Percentiles rank a stretch among this genome's conserved stretches.
Evolutionary conservation across 257 asterid genomes (phyloP).

Genomic region (Oldenlandia corymbosa): DNA sequence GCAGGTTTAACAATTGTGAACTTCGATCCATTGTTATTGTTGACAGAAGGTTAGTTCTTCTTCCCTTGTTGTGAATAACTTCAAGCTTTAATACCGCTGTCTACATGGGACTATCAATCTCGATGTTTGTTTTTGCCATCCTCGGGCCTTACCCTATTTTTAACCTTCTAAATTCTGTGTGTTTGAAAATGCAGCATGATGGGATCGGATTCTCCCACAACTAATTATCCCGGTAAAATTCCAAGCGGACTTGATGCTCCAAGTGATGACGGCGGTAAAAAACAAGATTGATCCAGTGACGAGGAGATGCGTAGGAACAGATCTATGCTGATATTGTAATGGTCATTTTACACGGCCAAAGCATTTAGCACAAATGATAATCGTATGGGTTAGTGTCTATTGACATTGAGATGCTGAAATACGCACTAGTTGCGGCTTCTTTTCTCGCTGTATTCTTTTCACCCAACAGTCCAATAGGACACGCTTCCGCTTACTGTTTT

Average conservation of each 20-base stretch:
- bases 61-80: background rate
- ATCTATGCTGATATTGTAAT: background rate
- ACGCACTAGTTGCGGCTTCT: too few relatives aligned
- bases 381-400: too few relatives aligned
- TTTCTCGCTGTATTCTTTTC: too few relatives aligned
- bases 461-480: too few relatives aligned
- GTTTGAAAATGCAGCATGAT: constrained; percentile 44
- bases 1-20: constrained; percentile 85
- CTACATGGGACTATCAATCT: background rate
- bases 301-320: background rate
- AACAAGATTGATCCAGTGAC: constrained; percentile 1
- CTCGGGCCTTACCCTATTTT: too few relatives aligned
- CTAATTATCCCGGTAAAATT: constrained; percentile 63
- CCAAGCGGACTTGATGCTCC: constrained; percentile 63
- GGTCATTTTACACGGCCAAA: background rate
- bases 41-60: constrained; percentile 55
- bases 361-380: too few relatives aligned
- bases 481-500: too few relatives aligned
- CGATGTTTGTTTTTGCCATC: too few relatives aligned
- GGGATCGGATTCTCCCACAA: constrained; percentile 44
- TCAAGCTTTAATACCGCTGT: background rate
- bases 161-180: too few relatives aligned
- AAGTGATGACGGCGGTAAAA: constrained; percentile 33
- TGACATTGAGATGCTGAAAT: too few relatives aligned
- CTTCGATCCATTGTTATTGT: constrained; percentile 76